Percentiles rank a stretch among this genome's conserved stretches.
phyloP scores from a whole-genome alignment of 2,329 filamentous ascomycete genomes.

The Aureobasidium sp. region DNA sequence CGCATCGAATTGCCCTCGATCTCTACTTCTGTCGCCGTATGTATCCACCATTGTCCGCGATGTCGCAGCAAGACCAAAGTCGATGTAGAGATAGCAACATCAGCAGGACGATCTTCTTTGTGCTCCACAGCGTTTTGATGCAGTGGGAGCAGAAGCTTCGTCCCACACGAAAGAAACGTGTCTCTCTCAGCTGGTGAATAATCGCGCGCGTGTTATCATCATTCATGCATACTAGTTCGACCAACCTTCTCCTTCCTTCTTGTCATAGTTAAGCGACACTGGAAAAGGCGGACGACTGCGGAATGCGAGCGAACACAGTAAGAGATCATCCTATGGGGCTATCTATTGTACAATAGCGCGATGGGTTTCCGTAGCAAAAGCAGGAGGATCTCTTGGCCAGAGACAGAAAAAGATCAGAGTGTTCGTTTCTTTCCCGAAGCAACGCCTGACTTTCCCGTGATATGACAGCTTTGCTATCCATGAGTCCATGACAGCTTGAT shows the following conservation, averaged over 20 bases:
- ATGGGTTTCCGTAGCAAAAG: background rate
- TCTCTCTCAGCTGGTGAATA: background rate
- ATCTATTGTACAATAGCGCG: background rate
- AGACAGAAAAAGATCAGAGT: background rate
- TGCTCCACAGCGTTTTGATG: background rate
- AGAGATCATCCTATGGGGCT: background rate
- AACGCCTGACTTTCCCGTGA: background rate
- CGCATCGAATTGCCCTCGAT: background rate
- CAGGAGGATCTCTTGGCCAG: background rate
- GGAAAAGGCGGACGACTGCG: background rate
- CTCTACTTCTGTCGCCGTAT: background rate
- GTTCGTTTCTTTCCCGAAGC: background rate
- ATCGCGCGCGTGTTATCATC: background rate
- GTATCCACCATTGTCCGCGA: background rate
- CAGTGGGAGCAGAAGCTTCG: background rate
- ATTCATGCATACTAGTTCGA: background rate
- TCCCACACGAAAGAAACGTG: background rate
- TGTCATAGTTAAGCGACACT: background rate
- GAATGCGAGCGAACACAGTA: background rate
- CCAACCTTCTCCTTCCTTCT: background rate
- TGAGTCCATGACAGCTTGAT: slow-evolving; percentile 7
- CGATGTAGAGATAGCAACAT: background rate
- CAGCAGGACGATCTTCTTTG: background rate
- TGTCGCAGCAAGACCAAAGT: background rate
- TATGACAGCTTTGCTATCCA: background rate